Conservation (phyloP, 164 flowering plant genomes). For the Protea cynaroides region DNA sequence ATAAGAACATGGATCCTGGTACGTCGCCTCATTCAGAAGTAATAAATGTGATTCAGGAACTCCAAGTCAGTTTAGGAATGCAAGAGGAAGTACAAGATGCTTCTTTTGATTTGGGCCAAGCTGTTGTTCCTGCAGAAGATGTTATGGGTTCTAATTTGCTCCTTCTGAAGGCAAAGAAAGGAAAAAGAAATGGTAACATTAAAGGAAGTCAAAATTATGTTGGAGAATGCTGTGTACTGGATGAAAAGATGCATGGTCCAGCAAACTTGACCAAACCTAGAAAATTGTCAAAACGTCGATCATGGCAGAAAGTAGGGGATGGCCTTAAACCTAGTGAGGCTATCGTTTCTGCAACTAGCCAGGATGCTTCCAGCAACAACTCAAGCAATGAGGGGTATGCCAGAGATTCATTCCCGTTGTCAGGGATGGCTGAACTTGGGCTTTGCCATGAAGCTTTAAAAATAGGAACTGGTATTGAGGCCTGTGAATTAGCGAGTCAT, state of each 20-base stretch:
- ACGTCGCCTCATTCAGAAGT: conserved; percentile 93
- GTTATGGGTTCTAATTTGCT: conserved; percentile 16
- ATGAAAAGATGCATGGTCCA: conserved; percentile 14
- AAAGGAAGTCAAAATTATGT: conserved; percentile 5
- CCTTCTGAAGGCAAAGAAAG: conserved; percentile 20
- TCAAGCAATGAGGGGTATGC: conserved; percentile 16
- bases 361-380: conserved; percentile 18
- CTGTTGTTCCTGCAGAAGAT: conserved; percentile 18
- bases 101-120: conserved; percentile 22
- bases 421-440: conserved; percentile 14
- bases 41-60: conserved; percentile 46
- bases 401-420: conserved; percentile 8
- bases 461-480: conserved; percentile 14
- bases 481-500: conserved; percentile 6
- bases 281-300: conserved; percentile 18
- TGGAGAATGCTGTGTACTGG: conserved; percentile 8
- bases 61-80: conserved; percentile 17
- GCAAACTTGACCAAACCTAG: conserved; percentile 17
- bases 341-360: conserved; percentile 12
- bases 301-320: conserved; percentile 14
- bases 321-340: conserved; percentile 12
- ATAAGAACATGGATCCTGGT: conserved; percentile 41
- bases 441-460: conserved; percentile 14
- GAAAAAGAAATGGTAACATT: conserved; percentile 30
- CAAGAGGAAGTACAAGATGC: conserved; percentile 27